Evolutionary conservation across 2,329 filamentous ascomycete species (phyloP).

Genomic region (Aureobasidium uvarum): DNA sequence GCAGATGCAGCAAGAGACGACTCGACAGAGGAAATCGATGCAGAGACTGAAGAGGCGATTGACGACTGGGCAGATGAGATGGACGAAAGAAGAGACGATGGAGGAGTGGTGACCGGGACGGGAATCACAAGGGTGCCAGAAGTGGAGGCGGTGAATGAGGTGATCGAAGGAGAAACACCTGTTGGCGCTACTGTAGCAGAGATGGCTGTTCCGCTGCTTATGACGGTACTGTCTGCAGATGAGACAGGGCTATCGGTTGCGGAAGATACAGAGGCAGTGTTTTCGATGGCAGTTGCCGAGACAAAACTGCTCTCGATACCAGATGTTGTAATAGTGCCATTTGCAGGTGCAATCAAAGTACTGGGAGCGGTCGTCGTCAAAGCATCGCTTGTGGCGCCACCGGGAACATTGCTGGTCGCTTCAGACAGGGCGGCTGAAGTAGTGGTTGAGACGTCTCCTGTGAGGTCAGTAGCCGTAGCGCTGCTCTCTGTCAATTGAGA

Average conservation of each 20-base stretch:
- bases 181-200: constrained; percentile 6
- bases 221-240: constrained; percentile 24
- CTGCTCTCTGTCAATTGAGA: not conserved
- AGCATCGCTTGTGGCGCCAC: not conserved
- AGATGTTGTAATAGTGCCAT: not conserved
- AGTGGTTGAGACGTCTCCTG: not conserved
- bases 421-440: constrained; percentile 5
- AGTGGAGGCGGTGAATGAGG: constrained; percentile 22
- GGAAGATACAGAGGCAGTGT: not conserved
- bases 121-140: constrained; percentile 32
- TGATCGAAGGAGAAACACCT: constrained; percentile 12
- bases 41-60: constrained; percentile 20
- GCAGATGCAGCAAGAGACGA: constrained; percentile 18
- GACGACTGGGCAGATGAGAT: constrained; percentile 26
- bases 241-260: constrained; percentile 12
- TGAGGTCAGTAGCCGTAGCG: constrained; percentile 9
- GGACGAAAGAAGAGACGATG: constrained; percentile 27
- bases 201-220: constrained; percentile 15
- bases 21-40: constrained; percentile 16
- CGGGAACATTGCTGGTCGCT: not conserved
- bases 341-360: constrained; percentile 15
- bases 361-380: constrained; percentile 11
- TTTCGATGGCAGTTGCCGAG: not conserved
- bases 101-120: constrained; percentile 30
- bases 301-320: not conserved